Conservation (phyloP, 176 grass and related monocot genomes). For the Raddia guianensis region DNA sequence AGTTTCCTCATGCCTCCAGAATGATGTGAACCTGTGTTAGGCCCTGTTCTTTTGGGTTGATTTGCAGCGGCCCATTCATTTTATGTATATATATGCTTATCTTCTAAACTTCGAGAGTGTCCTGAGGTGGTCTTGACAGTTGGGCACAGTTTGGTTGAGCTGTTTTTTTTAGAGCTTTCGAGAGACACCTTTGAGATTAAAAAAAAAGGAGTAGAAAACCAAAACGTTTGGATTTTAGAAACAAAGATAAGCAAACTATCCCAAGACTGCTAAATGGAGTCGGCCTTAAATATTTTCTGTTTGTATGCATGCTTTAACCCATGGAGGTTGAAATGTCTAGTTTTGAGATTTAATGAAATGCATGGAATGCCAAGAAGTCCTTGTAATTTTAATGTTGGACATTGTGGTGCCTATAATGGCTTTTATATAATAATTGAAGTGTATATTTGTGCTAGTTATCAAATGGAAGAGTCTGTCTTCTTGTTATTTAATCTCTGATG, state of each 20-base stretch:
- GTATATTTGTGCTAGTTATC: neutral
- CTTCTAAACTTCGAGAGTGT: no score
- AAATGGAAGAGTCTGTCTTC: conserved; percentile 6
- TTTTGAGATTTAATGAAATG: conserved; percentile 12
- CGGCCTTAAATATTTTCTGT: neutral
- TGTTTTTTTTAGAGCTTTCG: no score
- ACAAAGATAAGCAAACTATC: no score
- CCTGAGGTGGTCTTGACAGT: no score
- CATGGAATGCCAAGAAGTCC: neutral
- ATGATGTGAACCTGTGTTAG: neutral
- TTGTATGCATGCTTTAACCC: neutral
- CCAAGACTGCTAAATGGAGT: neutral
- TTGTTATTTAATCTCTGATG: conserved; percentile 19
- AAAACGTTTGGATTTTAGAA: no score
- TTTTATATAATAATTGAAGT: neutral
- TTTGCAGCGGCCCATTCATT: no score
- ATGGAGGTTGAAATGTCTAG: neutral
- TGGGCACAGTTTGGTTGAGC: no score
- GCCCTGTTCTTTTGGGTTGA: no score
- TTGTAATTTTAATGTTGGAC: neutral
- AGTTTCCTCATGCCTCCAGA: neutral
- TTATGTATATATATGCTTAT: no score
- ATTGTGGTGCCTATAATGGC: neutral
- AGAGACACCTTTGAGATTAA: no score
- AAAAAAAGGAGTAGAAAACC: no score